Percentiles rank a stretch among this genome's conserved stretches.
phyloP scores from a whole-genome alignment of 2,329 filamentous ascomycete species.

The Cladosporium sp. region DNA sequence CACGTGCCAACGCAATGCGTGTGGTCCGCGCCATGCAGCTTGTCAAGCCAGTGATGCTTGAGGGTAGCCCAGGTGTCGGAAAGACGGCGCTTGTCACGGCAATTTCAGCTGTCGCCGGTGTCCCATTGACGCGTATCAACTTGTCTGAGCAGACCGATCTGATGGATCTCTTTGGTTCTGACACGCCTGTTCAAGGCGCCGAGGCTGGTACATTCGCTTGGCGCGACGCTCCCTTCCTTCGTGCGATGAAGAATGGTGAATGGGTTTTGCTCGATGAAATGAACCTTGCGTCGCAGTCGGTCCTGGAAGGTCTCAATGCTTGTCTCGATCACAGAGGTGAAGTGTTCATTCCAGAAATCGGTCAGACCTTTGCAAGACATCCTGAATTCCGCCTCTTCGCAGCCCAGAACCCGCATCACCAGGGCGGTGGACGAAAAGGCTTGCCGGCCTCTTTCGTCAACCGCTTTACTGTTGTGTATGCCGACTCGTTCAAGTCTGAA shows the following conservation, averaged over 20 bases:
- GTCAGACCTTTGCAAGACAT: slow-evolving; percentile 89
- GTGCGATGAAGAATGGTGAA: slow-evolving; percentile 93
- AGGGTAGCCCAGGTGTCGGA: slow-evolving; percentile 96
- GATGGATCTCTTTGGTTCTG: slow-evolving; percentile 95
- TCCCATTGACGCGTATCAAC: slow-evolving; percentile 88
- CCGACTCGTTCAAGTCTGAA: slow-evolving; percentile 79
- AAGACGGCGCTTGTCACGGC: slow-evolving; percentile 93
- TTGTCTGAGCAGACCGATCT: slow-evolving; percentile 96
- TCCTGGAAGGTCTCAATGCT: slow-evolving; percentile 92
- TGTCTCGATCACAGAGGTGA: slow-evolving; percentile 95
- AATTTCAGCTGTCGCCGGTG: slow-evolving; percentile 75
- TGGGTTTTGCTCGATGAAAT: slow-evolving; percentile 98
- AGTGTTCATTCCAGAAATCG: slow-evolving; percentile 91
- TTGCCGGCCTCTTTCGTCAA: slow-evolving; percentile 96
- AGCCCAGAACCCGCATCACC: slow-evolving; percentile 95
- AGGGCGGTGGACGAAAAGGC: slow-evolving; percentile 93
- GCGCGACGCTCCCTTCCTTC: slow-evolving; percentile 92
- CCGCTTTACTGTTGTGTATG: slow-evolving; percentile 96
- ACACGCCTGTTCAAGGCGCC: slow-evolving; percentile 92
- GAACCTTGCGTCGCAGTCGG: slow-evolving; percentile 96
- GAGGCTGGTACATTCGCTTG: slow-evolving; percentile 89
- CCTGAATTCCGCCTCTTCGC: slow-evolving; percentile 92
- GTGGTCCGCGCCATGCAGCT: slow-evolving; percentile 87
- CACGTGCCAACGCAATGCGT: slow-evolving; percentile 84
- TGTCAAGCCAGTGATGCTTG: slow-evolving; percentile 85